Evolutionary conservation across 2,329 filamentous ascomycete species (phyloP), one percentile per base, ranked within the genome.

Genomic region (Cladosporium oxysporum): DNA sequence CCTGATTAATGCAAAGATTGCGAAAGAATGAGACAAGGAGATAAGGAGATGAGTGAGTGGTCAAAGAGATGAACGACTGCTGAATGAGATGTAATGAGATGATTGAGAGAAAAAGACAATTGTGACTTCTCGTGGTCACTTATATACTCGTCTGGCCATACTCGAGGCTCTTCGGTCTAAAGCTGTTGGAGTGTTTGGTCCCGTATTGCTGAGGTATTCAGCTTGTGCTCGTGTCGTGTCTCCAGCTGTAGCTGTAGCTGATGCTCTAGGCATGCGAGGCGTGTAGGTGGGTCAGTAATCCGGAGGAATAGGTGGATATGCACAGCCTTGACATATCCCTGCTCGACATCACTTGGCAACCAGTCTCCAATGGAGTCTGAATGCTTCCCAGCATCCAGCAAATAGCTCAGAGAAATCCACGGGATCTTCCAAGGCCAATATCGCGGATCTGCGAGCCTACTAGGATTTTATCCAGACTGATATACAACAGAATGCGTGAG

Each of bases 11-110:
- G 28, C 14, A 29, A 53, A 29, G 16, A 53, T 53, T 31, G 16
- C 28, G 50, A 44, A 44, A 44, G 37, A 44, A 44, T 44, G 37
- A 44, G 28, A n/a, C 28, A 53, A 28, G 8, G 50, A 53, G 18
- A 31, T 53, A 53, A 28, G 3, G 50, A 53, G 50, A 53, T 29
- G 26, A 53, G 14, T 53, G 28, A 53, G 26, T 29, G 50, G 21
- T n/a, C 28, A 31, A 53, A 28, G 50, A 53, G 50, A 53, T 53
- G 50, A 53, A 53, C 26, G 49, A 52, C 49, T 52, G 26, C 50
- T 53, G 50, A 53, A 53, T 29, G 28, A 53, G 50, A 53, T 53
- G 50, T 18, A 31, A 53, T 53, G 50, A 53, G 50, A 53, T 53
- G 50, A 31, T 53, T 53, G 50, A 53, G 28, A 31, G 4, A 16